Conservation (phyloP, 2,329 filamentous ascomycete genomes). For the Lecanosticta acicola region DNA sequence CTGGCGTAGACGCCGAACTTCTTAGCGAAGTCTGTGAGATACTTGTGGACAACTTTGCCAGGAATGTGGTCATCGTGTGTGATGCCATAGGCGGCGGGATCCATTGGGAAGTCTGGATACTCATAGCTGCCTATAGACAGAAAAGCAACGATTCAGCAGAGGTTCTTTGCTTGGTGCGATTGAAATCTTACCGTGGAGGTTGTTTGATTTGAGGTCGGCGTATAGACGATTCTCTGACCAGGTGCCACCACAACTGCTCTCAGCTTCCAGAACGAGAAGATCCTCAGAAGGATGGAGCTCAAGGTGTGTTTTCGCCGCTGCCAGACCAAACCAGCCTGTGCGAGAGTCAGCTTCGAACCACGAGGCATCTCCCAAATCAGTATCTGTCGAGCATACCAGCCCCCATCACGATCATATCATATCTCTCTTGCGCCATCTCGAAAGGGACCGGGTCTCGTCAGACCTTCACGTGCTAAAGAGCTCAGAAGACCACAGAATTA, state of each 20-base stretch:
- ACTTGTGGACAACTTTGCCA: slow-evolving; percentile 17
- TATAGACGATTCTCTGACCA: slow-evolving; percentile 61
- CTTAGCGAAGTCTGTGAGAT: slow-evolving; percentile 43
- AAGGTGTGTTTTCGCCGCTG: slow-evolving; percentile 45
- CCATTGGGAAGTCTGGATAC: slow-evolving; percentile 68
- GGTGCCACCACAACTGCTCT: slow-evolving; percentile 54
- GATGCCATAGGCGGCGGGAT: slow-evolving; percentile 39
- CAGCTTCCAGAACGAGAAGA: slow-evolving; percentile 41
- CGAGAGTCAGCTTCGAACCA: slow-evolving; percentile 5
- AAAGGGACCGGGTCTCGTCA: neutral
- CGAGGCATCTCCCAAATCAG: neutral
- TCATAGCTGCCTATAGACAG: slow-evolving; percentile 54
- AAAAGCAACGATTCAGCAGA: neutral
- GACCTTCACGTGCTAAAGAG: neutral
- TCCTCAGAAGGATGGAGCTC: slow-evolving; percentile 39
- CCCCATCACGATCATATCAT: slow-evolving; percentile 37
- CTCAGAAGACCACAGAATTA: too few relatives aligned
- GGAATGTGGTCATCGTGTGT: slow-evolving; percentile 49
- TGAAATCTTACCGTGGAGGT: slow-evolving; percentile 49
- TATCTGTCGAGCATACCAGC: slow-evolving; percentile 46
- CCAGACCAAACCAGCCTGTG: slow-evolving; percentile 43
- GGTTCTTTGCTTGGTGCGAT: neutral
- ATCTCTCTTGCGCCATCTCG: slow-evolving; percentile 8
- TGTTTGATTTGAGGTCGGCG: slow-evolving; percentile 66
- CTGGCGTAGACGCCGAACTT: slow-evolving; percentile 47